Conservation (phyloP, 2,329 filamentous ascomycete species). For the Neopestalotiopsis clavispora region DNA sequence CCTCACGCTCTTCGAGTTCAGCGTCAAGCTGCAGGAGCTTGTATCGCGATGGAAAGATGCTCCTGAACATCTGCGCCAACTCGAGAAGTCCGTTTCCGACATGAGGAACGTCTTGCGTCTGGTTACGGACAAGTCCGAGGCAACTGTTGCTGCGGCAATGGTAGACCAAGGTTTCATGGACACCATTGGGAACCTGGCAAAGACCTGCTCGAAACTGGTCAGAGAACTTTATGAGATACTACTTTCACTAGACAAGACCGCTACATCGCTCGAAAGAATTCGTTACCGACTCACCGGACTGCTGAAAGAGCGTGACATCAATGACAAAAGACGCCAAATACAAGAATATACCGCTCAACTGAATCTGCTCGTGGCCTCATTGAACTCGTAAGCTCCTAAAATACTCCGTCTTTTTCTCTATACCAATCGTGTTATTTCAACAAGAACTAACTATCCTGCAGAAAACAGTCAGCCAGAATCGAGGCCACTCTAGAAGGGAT, state of each 20-base stretch:
- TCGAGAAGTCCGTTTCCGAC: not conserved
- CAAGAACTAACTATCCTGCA: too few species aligned
- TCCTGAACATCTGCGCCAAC: not conserved
- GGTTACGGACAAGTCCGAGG: not conserved
- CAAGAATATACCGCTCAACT: not conserved
- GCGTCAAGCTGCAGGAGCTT: not conserved
- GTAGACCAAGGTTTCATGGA: not conserved
- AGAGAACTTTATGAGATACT: not conserved
- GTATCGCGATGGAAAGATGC: not conserved
- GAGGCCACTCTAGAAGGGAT: too few species aligned
- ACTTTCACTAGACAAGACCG: not conserved
- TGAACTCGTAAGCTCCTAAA: not conserved
- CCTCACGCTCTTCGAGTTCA: not conserved
- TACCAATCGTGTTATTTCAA: too few species aligned
- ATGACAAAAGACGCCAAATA: not conserved
- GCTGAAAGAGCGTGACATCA: not conserved
- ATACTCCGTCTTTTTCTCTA: not conserved
- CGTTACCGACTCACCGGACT: not conserved
- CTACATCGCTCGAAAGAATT: not conserved
- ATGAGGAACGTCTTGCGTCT: not conserved
- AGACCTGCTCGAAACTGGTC: not conserved
- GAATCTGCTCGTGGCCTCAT: not conserved
- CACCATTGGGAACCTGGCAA: not conserved
- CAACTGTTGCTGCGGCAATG: not conserved
- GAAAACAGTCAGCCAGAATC: too few species aligned